Evolutionary conservation across 768 basidiomycete genomes (phyloP).

Genomic region (Lentinula aciculospora): DNA sequence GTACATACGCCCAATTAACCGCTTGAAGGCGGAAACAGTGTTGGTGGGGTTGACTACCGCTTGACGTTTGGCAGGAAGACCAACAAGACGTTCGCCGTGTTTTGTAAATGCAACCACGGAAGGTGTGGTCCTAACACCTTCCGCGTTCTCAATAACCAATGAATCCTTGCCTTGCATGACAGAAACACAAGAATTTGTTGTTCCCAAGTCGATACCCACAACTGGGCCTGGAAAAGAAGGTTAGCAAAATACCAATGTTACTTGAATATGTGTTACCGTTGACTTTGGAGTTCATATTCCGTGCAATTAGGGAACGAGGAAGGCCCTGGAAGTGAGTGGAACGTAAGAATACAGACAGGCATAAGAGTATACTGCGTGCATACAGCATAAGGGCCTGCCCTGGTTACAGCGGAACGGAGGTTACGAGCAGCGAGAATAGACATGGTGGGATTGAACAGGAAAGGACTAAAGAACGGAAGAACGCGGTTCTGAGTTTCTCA

Average conservation of each 20-base stretch:
- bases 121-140: constrained; percentile 96
- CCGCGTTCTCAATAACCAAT: constrained; percentile 94
- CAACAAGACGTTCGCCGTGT: constrained; percentile 93
- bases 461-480: constrained; percentile 21
- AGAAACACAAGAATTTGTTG: constrained; percentile 87
- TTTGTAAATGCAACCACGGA: constrained; percentile 99
- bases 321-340: constrained; percentile 39
- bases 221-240: constrained; percentile 58
- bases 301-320: constrained; percentile 70
- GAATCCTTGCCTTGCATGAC: constrained; percentile 96
- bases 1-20: constrained; percentile 91
- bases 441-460: constrained; percentile 56
- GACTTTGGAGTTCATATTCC: constrained; percentile 89
- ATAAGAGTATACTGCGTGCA: constrained; percentile 8
- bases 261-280: constrained; percentile 46
- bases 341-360: background rate
- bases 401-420: constrained; percentile 50
- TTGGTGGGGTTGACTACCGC: constrained; percentile 93
- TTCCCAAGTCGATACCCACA: constrained; percentile 95
- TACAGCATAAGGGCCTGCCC: constrained; percentile 62
- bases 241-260: background rate
- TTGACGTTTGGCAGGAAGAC: constrained; percentile 95
- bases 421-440: constrained; percentile 59
- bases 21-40: constrained; percentile 93
- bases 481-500: background rate